A percentile compares a stretch with the other conserved stretches of the same genome.
These are phyloP conservation scores for Endoconidiophora laricicola DNA, from an alignment of 2,329 filamentous ascomycete species.

Conservation along the genomic window DNA sequence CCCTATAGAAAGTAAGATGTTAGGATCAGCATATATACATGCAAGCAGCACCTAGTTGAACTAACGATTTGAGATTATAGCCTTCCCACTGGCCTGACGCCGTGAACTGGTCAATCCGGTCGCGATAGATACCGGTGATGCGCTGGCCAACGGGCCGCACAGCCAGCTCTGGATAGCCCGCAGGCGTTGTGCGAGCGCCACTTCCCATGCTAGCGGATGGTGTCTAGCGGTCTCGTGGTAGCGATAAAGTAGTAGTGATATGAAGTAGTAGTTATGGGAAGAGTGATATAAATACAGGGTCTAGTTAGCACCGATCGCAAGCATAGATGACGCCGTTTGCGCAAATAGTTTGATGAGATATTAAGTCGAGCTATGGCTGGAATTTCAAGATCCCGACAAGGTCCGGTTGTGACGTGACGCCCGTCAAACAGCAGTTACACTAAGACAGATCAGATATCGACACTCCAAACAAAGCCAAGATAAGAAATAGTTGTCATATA, in stretches of 20 bases:
- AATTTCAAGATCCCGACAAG: no score
- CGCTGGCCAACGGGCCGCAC: slow-evolving; percentile 51
- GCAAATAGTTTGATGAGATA: no score
- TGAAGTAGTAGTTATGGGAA: no score
- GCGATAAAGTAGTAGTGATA: not conserved
- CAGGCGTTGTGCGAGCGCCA: not conserved
- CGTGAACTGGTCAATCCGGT: slow-evolving; percentile 70
- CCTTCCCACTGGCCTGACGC: slow-evolving; percentile 60
- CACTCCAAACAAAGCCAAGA: no score
- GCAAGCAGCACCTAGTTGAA: slow-evolving; percentile 6
- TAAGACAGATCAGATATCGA: no score
- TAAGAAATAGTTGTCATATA: no score
- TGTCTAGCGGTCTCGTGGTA: not conserved
- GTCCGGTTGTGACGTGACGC: no score
- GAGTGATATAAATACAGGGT: no score
- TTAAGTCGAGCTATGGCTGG: no score
- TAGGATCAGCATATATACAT: not conserved
- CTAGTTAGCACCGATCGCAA: no score
- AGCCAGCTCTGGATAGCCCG: slow-evolving; percentile 32
- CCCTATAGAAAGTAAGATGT: slow-evolving; percentile 26
- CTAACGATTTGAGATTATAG: slow-evolving; percentile 56
- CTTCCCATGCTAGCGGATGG: not conserved
- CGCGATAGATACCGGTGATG: slow-evolving; percentile 71
- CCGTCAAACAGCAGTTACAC: no score
- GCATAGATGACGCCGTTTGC: no score